Percentiles rank a stretch among this genome's conserved stretches.
Conservation (phyloP, 2,329 filamentous ascomycete genomes). For the Furcasterigmium sp. region DNA sequence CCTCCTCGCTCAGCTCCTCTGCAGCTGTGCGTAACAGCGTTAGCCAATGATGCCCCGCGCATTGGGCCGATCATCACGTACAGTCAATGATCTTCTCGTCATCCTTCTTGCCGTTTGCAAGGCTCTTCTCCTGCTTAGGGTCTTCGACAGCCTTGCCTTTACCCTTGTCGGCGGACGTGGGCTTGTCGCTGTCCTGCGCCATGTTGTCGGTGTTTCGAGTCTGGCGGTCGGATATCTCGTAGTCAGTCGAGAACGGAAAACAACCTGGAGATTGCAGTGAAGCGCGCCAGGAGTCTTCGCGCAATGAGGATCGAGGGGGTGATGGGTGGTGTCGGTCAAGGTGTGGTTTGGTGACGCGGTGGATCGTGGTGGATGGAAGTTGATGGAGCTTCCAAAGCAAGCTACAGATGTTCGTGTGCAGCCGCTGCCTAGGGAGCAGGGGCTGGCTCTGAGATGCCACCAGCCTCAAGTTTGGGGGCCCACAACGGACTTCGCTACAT, state of each 20-base stretch:
- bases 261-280: not conserved
- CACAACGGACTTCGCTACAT: too few relatives aligned
- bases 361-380: slow-evolving; percentile 25
- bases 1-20: slow-evolving; percentile 96
- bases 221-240: not conserved
- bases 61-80: slow-evolving; percentile 14
- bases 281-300: slow-evolving; percentile 1
- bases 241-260: not conserved
- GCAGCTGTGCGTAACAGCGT: slow-evolving; percentile 30
- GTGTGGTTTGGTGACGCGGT: slow-evolving; percentile 1
- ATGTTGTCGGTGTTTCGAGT: slow-evolving; percentile 48
- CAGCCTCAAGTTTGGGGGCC: too few relatives aligned
- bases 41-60: slow-evolving; percentile 21
- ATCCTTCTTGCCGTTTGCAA: slow-evolving; percentile 71
- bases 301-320: slow-evolving; percentile 3
- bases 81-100: slow-evolving; percentile 52
- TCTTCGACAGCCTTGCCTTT: slow-evolving; percentile 86
- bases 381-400: slow-evolving; percentile 22
- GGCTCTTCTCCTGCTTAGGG: slow-evolving; percentile 63
- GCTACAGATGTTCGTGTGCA: too few relatives aligned
- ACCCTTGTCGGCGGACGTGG: slow-evolving; percentile 84
- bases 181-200: slow-evolving; percentile 89
- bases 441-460: too few relatives aligned
- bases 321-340: slow-evolving; percentile 4
- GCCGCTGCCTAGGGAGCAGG: too few relatives aligned